Conservation (phyloP, 208 protist species). For the Crithidia fasciculata region DNA sequence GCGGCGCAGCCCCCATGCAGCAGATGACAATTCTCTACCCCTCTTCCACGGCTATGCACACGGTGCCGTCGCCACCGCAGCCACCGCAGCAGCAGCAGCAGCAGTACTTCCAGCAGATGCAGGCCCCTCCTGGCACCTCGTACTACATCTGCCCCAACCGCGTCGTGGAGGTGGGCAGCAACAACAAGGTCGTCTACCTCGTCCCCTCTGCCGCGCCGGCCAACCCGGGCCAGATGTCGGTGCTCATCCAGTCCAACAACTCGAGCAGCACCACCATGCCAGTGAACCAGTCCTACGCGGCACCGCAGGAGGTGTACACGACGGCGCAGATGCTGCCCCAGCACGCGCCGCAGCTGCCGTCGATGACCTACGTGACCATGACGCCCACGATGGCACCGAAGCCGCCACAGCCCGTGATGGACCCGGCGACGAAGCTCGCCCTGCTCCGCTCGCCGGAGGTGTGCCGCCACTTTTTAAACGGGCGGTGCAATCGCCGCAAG, state of each 20-base stretch:
- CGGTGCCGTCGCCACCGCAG: slow-evolving; percentile 1
- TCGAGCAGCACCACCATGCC: slow-evolving; percentile 6
- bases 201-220: neutral
- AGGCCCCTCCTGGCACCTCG: neutral
- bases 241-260: slow-evolving; percentile 20
- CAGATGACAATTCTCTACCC: slow-evolving; percentile 20
- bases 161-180: slow-evolving; percentile 9
- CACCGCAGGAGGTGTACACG: slow-evolving; percentile 1
- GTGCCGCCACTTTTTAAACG: slow-evolving; percentile 64
- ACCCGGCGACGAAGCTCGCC: slow-evolving; percentile 14
- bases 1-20: neutral
- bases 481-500: slow-evolving; percentile 71
- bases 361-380: neutral
- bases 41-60: neutral
- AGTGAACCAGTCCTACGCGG: neutral
- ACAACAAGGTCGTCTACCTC: slow-evolving; percentile 22
- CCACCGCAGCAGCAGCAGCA: slow-evolving; percentile 9
- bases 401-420: neutral
- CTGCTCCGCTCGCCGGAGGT: slow-evolving; percentile 25
- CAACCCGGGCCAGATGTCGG: slow-evolving; percentile 8
- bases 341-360: neutral
- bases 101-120: neutral
- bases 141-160: slow-evolving; percentile 21
- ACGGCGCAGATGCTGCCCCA: slow-evolving; percentile 13
- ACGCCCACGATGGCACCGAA: neutral